Percentiles rank a stretch among this genome's conserved stretches.
These are phyloP conservation scores for Cucurbita argyrosperma DNA, from an alignment of 306 rosid genomes.

Conservation along the genomic window DNA sequence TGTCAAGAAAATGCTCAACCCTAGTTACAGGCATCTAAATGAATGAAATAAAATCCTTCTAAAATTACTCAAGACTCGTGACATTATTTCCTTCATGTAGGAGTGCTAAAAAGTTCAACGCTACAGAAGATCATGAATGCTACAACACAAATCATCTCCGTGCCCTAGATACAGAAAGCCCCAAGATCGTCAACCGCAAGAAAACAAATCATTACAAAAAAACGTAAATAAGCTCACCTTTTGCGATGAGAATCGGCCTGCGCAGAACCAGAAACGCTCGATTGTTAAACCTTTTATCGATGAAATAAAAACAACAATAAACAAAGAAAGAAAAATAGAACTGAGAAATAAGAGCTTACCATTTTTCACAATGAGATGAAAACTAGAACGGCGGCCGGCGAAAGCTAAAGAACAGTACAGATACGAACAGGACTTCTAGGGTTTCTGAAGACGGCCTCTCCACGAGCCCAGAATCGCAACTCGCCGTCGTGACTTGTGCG, in stretches of 20 bases:
- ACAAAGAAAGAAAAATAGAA: not conserved
- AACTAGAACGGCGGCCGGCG: not conserved
- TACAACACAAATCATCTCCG: not conserved
- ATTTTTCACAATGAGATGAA: not conserved
- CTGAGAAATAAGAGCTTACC: not conserved
- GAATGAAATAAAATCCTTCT: not conserved
- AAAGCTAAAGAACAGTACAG: not conserved
- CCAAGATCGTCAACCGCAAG: not conserved
- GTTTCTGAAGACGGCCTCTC: slow-evolving; percentile 3
- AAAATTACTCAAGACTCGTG: not conserved
- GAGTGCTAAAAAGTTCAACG: not conserved
- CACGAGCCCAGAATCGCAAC: not conserved
- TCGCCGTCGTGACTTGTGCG: not conserved
- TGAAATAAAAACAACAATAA: not conserved
- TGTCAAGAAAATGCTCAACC: not conserved
- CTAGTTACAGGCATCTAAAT: not conserved
- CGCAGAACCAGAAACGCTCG: not conserved
- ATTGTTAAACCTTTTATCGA: not conserved
- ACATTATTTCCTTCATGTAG: not conserved
- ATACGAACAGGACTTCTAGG: not conserved
- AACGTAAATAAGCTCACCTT: slow-evolving; percentile 30
- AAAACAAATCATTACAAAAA: not conserved
- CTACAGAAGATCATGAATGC: not conserved
- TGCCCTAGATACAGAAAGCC: not conserved
- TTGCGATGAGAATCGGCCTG: slow-evolving; percentile 78